Base-by-base conservation (phyloP, 1,284 basidiomycete genomes). In the Malassezia japonica region DNA sequence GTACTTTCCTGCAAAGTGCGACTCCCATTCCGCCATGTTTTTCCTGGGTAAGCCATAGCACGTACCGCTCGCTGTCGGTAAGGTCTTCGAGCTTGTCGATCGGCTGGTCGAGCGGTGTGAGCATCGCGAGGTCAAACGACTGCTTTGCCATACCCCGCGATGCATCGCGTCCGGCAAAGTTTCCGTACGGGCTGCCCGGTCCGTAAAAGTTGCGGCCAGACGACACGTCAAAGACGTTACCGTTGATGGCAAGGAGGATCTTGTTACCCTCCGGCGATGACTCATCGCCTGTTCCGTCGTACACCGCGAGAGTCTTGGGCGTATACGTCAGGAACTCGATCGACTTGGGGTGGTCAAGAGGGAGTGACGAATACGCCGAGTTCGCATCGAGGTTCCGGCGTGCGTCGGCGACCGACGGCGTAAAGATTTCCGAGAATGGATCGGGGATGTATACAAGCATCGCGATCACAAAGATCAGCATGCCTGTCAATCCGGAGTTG, bases 101-200 rank as follows among this genome's bases (percentile, higher is more conserved):
- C 2, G 87, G 86, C 74, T 87, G 79, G 74, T 91, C 87, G 12
- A 89, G 73, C 0, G 85, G 80, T 0, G 87, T 91, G 56, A 94
- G 78, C 85, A 92, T 90, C 35, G 90, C 90, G 24, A 78, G 41
- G 62, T 91, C 90, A 62, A 95, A 95, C 4, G 87, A 90, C 75
- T 95, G 90, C 75, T 91, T 94, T 7, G 90, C 90, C 89, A 94
- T 92, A 10, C 90, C 89, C 38, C 89, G 78, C 8, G 86, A 90
- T 0, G 90, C 90, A 75, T 95, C 90, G 45, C 88, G 78, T 3
- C 90, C 90, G 2, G 90, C 89, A 78, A 95, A 94, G 75, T 94
- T 94, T 27, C 89, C 90, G 68, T 95, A 95, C 80, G 90, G 88
- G 1, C 90, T 90, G 64, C 84, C 83, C 16, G 90, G 90, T 0